Conservation (phyloP, 305 asterid genomes). For the Caryopteris hybrid region DNA sequence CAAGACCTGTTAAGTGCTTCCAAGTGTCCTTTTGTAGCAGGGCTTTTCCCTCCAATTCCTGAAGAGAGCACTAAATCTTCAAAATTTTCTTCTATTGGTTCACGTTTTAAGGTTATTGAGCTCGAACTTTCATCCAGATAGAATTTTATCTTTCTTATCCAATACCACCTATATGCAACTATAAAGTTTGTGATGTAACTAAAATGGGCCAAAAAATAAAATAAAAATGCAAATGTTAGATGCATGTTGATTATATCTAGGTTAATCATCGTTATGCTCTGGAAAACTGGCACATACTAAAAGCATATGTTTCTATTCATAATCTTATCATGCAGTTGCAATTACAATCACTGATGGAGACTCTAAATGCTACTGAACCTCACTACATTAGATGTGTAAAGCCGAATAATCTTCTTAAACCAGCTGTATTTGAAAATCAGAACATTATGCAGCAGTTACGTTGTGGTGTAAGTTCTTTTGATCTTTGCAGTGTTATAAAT, state of each 20-base stretch:
- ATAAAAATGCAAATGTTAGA: not conserved
- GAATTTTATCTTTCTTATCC: slow-evolving; percentile 1
- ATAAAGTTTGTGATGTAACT: not conserved
- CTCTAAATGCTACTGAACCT: slow-evolving; percentile 93
- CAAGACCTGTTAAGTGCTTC: slow-evolving; percentile 92
- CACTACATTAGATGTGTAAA: slow-evolving; percentile 97
- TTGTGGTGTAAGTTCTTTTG: slow-evolving; percentile 83
- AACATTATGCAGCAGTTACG: slow-evolving; percentile 93
- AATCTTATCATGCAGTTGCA: slow-evolving; percentile 71
- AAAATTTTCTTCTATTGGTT: slow-evolving; percentile 95
- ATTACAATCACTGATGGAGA: slow-evolving; percentile 91
- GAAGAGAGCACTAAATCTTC: slow-evolving; percentile 91
- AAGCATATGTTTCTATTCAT: slow-evolving; percentile 9
- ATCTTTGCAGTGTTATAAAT: slow-evolving; percentile 7
- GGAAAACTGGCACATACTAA: slow-evolving; percentile 15
- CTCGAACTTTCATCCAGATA: slow-evolving; percentile 12
- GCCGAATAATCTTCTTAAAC: slow-evolving; percentile 95
- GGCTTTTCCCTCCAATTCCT: slow-evolving; percentile 82
- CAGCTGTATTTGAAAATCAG: slow-evolving; percentile 86
- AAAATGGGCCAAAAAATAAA: too few species aligned
- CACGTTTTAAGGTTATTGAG: slow-evolving; percentile 85
- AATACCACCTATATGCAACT: not conserved
- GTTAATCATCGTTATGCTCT: slow-evolving; percentile 4
- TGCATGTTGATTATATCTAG: slow-evolving; percentile 6
- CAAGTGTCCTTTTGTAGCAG: slow-evolving; percentile 87